phyloP scores from a whole-genome alignment of 2,329 filamentous ascomycete genomes.

The Fusarium agapanthi region DNA sequence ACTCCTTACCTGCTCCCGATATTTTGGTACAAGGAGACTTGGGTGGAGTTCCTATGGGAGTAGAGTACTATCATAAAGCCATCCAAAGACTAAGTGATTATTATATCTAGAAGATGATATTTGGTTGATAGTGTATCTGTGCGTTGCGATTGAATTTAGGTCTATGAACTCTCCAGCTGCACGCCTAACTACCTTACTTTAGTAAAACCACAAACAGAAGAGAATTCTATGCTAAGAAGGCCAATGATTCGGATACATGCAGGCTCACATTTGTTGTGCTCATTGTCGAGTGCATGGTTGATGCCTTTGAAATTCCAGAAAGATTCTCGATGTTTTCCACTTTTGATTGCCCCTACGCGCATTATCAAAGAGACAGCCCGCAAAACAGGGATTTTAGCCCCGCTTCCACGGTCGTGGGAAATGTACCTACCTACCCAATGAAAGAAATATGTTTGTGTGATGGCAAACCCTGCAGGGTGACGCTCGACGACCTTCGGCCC shows the following conservation, averaged over 20 bases:
- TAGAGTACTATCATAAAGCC: accelerated
- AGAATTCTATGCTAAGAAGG: accelerated
- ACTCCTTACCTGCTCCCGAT: not conserved
- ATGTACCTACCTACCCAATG: not conserved
- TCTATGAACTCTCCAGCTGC: accelerated
- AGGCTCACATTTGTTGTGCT: not conserved
- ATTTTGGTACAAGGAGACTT: accelerated
- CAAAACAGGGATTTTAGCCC: not conserved
- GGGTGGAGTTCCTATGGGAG: not conserved
- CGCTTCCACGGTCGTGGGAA: not conserved
- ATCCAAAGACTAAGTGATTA: not conserved
- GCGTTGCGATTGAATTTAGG: too few species aligned
- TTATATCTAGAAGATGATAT: not conserved
- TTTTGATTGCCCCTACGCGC: not conserved
- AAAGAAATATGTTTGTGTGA: not conserved
- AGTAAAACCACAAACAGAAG: accelerated
- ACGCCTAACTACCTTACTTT: accelerated
- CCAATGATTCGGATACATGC: too few species aligned
- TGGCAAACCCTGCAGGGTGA: not conserved
- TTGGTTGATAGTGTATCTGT: not conserved
- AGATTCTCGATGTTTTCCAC: not conserved
- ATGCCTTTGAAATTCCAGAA: not conserved
- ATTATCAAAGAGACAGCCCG: not conserved
- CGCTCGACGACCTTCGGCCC: not conserved
- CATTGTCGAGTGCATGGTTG: not conserved